A percentile compares a stretch with the other conserved stretches of the same genome.
Evolutionary conservation across 2,329 filamentous ascomycete species (phyloP).

Genomic region (Ascochyta lentis): DNA sequence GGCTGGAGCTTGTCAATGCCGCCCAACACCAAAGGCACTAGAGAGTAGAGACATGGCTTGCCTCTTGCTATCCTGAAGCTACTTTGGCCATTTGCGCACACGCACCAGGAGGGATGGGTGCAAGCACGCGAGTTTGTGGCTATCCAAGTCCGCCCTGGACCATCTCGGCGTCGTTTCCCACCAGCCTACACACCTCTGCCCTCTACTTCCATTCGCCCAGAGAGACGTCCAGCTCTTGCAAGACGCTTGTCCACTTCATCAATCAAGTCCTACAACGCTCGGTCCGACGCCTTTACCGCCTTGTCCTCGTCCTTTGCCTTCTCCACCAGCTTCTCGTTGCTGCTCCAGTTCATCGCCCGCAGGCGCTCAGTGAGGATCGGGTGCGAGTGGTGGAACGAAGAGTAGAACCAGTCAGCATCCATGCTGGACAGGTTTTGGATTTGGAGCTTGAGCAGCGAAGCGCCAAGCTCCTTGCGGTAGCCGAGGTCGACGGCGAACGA

Average conservation of each 20-base stretch:
- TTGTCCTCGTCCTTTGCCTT: slow-evolving; percentile 63
- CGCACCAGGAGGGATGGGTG: background rate
- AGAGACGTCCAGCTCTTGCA: background rate
- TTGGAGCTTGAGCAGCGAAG: slow-evolving; percentile 94
- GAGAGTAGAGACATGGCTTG: too few relatives aligned
- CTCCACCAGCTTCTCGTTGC: slow-evolving; percentile 62
- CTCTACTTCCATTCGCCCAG: background rate
- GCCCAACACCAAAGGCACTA: background rate
- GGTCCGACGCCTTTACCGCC: slow-evolving; percentile 73
- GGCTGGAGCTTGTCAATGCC: background rate
- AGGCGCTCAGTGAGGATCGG: slow-evolving; percentile 93
- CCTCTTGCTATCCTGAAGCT: background rate
- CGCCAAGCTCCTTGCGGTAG: slow-evolving; percentile 81
- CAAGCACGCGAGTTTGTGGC: background rate
- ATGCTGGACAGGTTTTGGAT: slow-evolving; percentile 98
- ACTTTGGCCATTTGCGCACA: background rate
- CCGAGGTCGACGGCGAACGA: slow-evolving; percentile 85
- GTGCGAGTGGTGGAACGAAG: slow-evolving; percentile 98
- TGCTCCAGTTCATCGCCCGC: slow-evolving; percentile 87
- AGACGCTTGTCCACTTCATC: background rate
- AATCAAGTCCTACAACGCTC: slow-evolving; percentile 68
- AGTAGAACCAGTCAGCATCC: slow-evolving; percentile 99
- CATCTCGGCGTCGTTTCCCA: background rate
- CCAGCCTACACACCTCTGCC: background rate
- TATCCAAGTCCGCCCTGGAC: background rate